Evolutionary conservation across 495 filamentous ascomycete species (phyloP).

Genomic region (Xylaria flabelliformis): DNA sequence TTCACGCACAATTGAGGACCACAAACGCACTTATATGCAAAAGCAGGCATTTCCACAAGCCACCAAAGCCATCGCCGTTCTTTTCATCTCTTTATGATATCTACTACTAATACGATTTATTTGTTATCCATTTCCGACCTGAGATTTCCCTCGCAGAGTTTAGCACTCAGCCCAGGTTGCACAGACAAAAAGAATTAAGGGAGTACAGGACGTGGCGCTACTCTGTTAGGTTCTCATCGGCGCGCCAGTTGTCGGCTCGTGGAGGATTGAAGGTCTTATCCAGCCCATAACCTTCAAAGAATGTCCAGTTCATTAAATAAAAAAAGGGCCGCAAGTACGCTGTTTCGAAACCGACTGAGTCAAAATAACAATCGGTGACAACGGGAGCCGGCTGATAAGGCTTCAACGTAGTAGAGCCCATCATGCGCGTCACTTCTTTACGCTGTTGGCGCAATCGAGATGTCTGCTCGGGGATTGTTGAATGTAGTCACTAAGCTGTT

Average conservation of each 20-base stretch:
- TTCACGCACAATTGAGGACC: not conserved
- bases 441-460: not conserved
- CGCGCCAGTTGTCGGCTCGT: not conserved
- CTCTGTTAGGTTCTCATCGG: not conserved
- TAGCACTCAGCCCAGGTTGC: not conserved
- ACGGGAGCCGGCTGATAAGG: not conserved
- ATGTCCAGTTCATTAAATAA: not conserved
- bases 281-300: not conserved
- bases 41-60: not conserved
- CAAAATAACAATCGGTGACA: not conserved
- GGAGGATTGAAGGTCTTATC: not conserved
- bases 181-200: slow-evolving; percentile 24
- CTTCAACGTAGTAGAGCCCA: not conserved
- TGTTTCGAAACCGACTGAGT: not conserved
- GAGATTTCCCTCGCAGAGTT: slow-evolving; percentile 3
- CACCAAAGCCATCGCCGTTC: not conserved
- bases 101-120: slow-evolving; percentile 25
- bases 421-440: not conserved
- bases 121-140: slow-evolving; percentile 22
- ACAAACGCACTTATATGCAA: not conserved
- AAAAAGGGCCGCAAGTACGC: not conserved
- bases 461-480: not conserved
- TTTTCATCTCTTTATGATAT: slow-evolving; percentile 8
- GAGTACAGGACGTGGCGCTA: slow-evolving; percentile 16
- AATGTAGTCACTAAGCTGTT: not conserved